Conservation (phyloP, 1,284 basidiomycete species). For the Gymnopus androsaceus region DNA sequence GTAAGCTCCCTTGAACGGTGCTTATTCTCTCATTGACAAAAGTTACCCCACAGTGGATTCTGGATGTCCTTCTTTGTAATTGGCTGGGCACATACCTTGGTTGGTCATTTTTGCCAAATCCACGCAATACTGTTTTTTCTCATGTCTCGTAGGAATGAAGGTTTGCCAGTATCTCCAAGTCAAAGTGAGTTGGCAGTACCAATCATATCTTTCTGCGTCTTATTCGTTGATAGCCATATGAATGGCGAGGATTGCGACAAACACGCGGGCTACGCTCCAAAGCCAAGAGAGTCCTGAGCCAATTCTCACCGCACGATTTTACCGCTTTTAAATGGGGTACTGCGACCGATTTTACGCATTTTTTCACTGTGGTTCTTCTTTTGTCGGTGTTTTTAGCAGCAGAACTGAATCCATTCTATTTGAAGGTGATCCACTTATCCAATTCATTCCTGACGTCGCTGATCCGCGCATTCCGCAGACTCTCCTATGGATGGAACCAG, state of each 20-base stretch:
- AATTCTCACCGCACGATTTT: conserved; percentile 85
- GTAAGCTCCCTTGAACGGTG: conserved; percentile 45
- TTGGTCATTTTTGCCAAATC: conserved; percentile 21
- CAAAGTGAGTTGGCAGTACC: conserved; percentile 50
- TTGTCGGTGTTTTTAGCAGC: conserved; percentile 80
- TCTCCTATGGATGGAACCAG: conserved; percentile 85
- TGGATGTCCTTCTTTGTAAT: conserved; percentile 84
- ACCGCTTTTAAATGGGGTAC: conserved; percentile 87
- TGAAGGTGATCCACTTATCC: conserved; percentile 55
- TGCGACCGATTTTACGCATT: conserved; percentile 74
- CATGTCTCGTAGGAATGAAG: conserved; percentile 66
- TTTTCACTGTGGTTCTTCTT: conserved; percentile 71
- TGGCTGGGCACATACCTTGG: conserved; percentile 84
- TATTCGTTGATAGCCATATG: conserved; percentile 58
- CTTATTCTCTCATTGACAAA: conserved; percentile 17
- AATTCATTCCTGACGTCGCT: not conserved
- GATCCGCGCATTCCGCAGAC: conserved; percentile 39
- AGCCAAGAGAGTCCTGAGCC: conserved; percentile 73
- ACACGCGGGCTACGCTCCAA: conserved; percentile 74
- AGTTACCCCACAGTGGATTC: conserved; percentile 63
- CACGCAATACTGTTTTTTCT: conserved; percentile 24
- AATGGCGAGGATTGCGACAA: conserved; percentile 81
- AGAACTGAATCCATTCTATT: conserved; percentile 82
- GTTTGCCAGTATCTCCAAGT: conserved; percentile 84
- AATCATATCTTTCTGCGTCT: conserved; percentile 13